Base-by-base conservation (phyloP, 2,329 filamentous ascomycete genomes). In the Curvularia verruculosa region DNA sequence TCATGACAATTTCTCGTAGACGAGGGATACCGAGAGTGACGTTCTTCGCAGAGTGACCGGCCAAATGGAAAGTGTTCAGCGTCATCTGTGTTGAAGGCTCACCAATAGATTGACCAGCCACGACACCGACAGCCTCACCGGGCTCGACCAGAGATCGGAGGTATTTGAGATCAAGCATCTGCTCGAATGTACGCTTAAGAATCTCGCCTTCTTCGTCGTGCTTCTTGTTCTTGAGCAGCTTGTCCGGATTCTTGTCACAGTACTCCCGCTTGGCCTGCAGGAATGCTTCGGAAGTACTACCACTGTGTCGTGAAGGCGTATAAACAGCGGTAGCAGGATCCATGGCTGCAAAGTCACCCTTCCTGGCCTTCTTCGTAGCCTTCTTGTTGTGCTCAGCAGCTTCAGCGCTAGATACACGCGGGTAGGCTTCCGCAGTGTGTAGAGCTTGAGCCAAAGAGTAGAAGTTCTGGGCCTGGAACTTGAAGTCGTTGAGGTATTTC, bases 61-160 rank as follows among this genome's bases (percentile, higher is more conserved):
- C 95, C 85, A 99, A 91, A 85, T 99, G 95, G 86, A 99, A 99
- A 26, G 96, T 99, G 80, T 99, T 99, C 53, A 99, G 82, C 7
- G 96, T 99, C 96, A 99, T 99, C 77, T 99, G 95, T 10, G 95
- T 99, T 2, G 93, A 97, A 8, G 96, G 95, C 74, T 99, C 96
- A 73, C 95, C 95, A 40, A 99, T 88, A 29, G 94, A 98, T 78
- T 99, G 95, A 9, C 93, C 93, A 49, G 96, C 96, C 57, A 99
- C 91, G 61, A 99, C 96, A 65, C 95, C 95, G 24, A 99, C 93
- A 24, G 95, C 94, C 80, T 99, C 96, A 44, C 95, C 95, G 26
- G 95, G 92, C 69, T 99, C 94, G 23, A 97, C 90, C 8, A 97
- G 84, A 1, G 93, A 96, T 66, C 89, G 89, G 65, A 98, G 83